Base-by-base conservation (phyloP, 2,329 filamentous ascomycete genomes). In the Atkinsonella hypoxylon region DNA sequence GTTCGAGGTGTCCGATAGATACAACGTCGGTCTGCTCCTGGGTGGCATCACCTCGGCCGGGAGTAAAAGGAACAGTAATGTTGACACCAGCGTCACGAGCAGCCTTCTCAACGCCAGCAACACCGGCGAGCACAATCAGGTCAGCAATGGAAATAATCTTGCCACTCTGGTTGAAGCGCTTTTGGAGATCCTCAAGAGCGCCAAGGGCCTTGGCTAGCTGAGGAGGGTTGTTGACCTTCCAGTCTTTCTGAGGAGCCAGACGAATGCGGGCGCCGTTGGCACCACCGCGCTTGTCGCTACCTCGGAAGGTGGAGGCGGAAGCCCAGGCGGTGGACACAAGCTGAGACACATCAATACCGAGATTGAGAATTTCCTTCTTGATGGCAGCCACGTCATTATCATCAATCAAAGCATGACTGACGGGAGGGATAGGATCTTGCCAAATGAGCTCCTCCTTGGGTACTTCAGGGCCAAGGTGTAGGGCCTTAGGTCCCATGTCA, bases 121-220 rank as follows among this genome's bases (percentile, higher is more conserved):
- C 65, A 61, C 86, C 86, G n/a, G 73, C 86, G 3, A 90, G 76
- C 8, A 90, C 84, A 58, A 90, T 88, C 40, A 89, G 70, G 61
- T 90, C 86, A 44, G 86, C 85, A n/a, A 89, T 62, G 0, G 86
- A 89, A 3, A 90, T 78, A 68, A 84, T 81, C 79, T 88, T 87
- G 62, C 75, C 75, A 4, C 63, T 61, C 60, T 77, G 74, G 70
- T 86, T 85, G 71, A 87, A 88, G 49, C 77, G 73, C 57, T 76
- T 69, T 71, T 89, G 83, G 7, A 90, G 68, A 22, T 65, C 65
- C 67, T 87, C 81, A 6, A 89, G 71, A 0, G 76, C 73, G 26
- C 62, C 61, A 38, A 89, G 71, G 2, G 85, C 79, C 64, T 83
- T 70, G 50, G 70, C 67, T 40, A 89, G 71, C 67, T 85, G 77